Evolutionary conservation across 768 basidiomycete species (phyloP), one percentile per base, ranked within the genome.

Genomic region (Collybia nuda): DNA sequence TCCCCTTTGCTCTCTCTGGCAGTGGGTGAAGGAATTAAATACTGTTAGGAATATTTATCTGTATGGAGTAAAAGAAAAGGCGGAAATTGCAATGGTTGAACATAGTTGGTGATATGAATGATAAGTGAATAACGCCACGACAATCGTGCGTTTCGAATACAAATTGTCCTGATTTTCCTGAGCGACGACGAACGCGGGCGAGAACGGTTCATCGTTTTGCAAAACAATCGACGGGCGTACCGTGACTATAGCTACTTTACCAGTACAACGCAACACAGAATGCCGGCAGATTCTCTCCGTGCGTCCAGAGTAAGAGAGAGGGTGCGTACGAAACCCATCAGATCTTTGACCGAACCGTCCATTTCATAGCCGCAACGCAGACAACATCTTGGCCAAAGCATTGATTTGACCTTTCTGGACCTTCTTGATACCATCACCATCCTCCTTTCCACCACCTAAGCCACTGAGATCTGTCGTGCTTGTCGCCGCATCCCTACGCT

Each of bases 321-420:
- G 32, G 9, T 11, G 9, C 32, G 3, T 32, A 11, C 47, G 50
- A 50, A n/a, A 52, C 54, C 50, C 54, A 46, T 47, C 53, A 18
- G 55, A 52, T 43, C 52, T 57, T 54, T 51, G 45, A 49, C 50
- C 48, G 47, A n/a, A 41, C 41, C n/a, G 21, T 44, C 37, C 32
- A 35, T 39, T 44, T 77, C 65, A 88, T 62, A 85, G 85, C 62
- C 87, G 78, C 69, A 90, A 68, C 45, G 88, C 87, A 50, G 85
- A 90, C 51, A 94, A 73, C 90, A 95, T 91, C 84, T 94, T 94
- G 51, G 92, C 92, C 60, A 95, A 75, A 37, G 90, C 81, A 61
- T 86, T 85, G 71, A 93, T 93, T 75, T 94, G 93, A 42, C 87
- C 89, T 69, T 86, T 93, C 74, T 91, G 86, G 62, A 90, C 86